phyloP scores from a whole-genome alignment of 495 filamentous ascomycete species.

The Daldinia decipiens region DNA sequence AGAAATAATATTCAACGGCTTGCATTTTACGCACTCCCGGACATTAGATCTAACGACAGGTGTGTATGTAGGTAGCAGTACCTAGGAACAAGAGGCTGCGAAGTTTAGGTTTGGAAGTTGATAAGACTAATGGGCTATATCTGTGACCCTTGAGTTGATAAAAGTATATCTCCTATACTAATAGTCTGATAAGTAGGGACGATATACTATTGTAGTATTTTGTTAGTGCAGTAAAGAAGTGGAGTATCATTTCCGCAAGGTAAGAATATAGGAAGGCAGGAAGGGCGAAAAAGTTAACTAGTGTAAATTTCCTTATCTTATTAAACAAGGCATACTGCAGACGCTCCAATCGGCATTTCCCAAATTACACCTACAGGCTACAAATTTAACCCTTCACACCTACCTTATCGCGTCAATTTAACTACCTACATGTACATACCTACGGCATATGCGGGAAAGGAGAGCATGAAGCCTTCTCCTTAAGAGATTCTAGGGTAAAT shows the following conservation, averaged over 20 bases:
- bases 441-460: slow-evolving; percentile 12
- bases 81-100: background rate
- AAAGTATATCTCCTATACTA: background rate
- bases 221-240: background rate
- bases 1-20: background rate
- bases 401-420: slow-evolving; percentile 31
- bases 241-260: slow-evolving; percentile 27
- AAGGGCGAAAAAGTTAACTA: background rate
- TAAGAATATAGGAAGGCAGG: background rate
- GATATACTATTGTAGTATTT: background rate
- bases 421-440: too few relatives aligned
- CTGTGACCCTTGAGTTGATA: background rate
- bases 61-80: too few relatives aligned
- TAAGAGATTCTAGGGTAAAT: slow-evolving; percentile 8
- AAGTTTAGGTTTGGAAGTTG: background rate
- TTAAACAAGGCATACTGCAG: slow-evolving; percentile 1
- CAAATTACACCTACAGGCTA: slow-evolving; percentile 16
- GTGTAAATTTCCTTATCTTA: slow-evolving; percentile 1
- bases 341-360: slow-evolving; percentile 19
- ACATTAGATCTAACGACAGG: background rate
- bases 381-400: slow-evolving; percentile 20
- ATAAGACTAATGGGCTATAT: background rate
- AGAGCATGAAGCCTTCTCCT: slow-evolving; percentile 16
- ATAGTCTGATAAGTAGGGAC: background rate
- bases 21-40: background rate